A percentile compares a stretch with the other conserved stretches of the same genome.
phyloP scores from a whole-genome alignment of 495 filamentous ascomycete species.

The Aspergillus affinis region DNA sequence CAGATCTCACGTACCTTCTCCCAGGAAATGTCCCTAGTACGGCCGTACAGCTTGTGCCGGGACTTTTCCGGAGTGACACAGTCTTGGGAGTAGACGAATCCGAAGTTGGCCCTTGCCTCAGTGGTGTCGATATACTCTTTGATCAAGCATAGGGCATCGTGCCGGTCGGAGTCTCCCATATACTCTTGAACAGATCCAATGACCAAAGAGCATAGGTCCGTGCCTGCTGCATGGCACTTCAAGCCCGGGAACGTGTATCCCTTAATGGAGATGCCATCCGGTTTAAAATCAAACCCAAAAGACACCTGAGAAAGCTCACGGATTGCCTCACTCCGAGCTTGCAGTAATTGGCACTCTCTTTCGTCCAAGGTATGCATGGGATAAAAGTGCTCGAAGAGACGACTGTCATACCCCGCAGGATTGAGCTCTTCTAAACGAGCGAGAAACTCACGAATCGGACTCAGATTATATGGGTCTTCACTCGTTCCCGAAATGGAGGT shows the following conservation, averaged over 20 bases:
- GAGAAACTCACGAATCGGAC: conserved; percentile 2
- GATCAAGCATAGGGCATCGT: conserved; percentile 7
- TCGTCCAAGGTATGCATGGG: background rate
- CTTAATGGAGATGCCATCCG: conserved; percentile 14
- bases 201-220: background rate
- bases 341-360: no score
- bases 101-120: conserved; percentile 5
- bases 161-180: conserved; percentile 4
- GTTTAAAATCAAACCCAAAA: conserved; percentile 23
- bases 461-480: conserved; percentile 11
- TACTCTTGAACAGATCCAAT: background rate
- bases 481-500: conserved; percentile 1
- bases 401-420: background rate
- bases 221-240: conserved; percentile 6
- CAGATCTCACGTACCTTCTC: conserved; percentile 20
- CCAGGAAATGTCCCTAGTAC: conserved; percentile 12
- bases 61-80: conserved; percentile 10
- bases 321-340: no score
- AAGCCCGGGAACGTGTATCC: conserved; percentile 17
- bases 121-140: conserved; percentile 10
- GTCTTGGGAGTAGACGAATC: conserved; percentile 18
- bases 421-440: background rate
- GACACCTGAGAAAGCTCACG: conserved; percentile 7
- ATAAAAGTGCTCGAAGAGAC: conserved; percentile 4
- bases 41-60: conserved; percentile 21